These are phyloP conservation scores for Scytalidium sp. DNA, from an alignment of 2,329 filamentous ascomycete genomes.

Conservation along the genomic window DNA sequence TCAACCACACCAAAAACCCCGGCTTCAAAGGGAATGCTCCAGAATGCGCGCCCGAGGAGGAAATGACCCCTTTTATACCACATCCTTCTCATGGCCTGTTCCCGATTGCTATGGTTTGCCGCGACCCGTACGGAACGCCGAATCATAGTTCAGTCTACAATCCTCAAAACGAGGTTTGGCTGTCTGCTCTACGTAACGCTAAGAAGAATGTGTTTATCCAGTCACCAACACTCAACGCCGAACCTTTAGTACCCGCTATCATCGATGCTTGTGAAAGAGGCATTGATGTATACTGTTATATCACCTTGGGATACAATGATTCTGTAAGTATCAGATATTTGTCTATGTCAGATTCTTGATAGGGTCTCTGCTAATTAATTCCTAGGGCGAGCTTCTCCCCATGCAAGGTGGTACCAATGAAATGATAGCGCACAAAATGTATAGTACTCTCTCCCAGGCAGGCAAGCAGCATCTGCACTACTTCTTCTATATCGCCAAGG, in stretches of 20 bases:
- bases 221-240: slow-evolving; percentile 73
- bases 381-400: slow-evolving; percentile 69
- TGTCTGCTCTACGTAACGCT: slow-evolving; percentile 67
- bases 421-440: slow-evolving; percentile 60
- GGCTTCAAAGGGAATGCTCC: slow-evolving; percentile 51
- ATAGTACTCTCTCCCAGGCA: slow-evolving; percentile 46
- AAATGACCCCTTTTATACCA: slow-evolving; percentile 66
- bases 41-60: slow-evolving; percentile 46
- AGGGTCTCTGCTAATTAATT: slow-evolving; percentile 1
- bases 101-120: slow-evolving; percentile 70
- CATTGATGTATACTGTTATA: slow-evolving; percentile 65
- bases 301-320: slow-evolving; percentile 79
- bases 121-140: slow-evolving; percentile 62
- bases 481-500: slow-evolving; percentile 71
- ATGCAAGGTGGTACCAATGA: slow-evolving; percentile 76
- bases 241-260: slow-evolving; percentile 62
- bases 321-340: slow-evolving; percentile 36
- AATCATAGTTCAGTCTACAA: slow-evolving; percentile 59
- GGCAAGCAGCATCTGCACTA: slow-evolving; percentile 53
- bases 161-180: slow-evolving; percentile 74
- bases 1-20: slow-evolving; percentile 59
- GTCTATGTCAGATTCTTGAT: slow-evolving; percentile 1
- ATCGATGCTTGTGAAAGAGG: slow-evolving; percentile 63
- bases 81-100: slow-evolving; percentile 52
- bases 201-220: slow-evolving; percentile 69